phyloP scores from a whole-genome alignment of 2,329 filamentous ascomycete genomes.

The Sclerotinia subarctica region DNA sequence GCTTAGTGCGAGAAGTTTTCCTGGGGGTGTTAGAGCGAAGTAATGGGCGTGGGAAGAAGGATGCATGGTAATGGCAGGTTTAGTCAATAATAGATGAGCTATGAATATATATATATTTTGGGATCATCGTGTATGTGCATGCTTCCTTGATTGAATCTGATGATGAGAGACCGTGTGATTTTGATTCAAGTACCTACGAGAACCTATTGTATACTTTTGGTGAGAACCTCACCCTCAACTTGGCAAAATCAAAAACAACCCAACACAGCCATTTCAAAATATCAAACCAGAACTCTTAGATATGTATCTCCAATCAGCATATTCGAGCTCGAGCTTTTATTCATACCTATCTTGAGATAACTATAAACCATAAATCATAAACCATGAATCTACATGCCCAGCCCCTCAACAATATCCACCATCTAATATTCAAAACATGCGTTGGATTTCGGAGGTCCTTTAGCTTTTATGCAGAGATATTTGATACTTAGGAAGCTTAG shows the following conservation, averaged over 20 bases:
- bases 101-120: slow-evolving; percentile 1
- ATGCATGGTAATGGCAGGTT: slow-evolving; percentile 22
- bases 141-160: not conserved
- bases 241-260: not conserved
- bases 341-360: not conserved
- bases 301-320: not conserved
- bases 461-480: too few species aligned
- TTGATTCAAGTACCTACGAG: not conserved
- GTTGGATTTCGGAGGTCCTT: too few species aligned
- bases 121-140: not conserved
- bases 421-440: not conserved
- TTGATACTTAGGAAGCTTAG: not conserved
- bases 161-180: not conserved
- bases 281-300: not conserved
- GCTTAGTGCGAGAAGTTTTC: slow-evolving; percentile 71
- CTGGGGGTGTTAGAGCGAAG: slow-evolving; percentile 37
- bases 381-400: not conserved
- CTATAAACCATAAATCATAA: too few species aligned
- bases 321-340: accelerated
- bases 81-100: slow-evolving; percentile 16
- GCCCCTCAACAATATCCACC: too few species aligned
- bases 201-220: not conserved
- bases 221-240: not conserved
- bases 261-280: not conserved
- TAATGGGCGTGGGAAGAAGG: not conserved